Evolutionary conservation across 2,329 filamentous ascomycete species (phyloP).

Genomic region (Basipetospora chlamydospora): DNA sequence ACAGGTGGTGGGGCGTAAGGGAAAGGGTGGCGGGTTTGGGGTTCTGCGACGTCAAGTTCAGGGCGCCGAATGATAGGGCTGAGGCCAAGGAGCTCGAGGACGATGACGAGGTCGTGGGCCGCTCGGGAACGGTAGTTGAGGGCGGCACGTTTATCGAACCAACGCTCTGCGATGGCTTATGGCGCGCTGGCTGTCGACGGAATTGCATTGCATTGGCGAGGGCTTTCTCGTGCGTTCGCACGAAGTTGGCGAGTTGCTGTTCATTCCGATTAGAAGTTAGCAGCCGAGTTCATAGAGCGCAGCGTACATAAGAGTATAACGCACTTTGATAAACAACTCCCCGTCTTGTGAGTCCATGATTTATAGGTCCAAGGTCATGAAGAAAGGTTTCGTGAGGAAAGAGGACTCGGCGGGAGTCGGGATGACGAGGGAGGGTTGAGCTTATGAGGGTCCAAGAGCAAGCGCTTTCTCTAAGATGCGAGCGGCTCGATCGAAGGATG

Average conservation of each 20-base stretch:
- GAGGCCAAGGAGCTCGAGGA: slow-evolving; percentile 65
- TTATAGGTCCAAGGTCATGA: slow-evolving; percentile 19
- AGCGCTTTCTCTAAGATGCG: too few species aligned
- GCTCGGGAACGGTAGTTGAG: slow-evolving; percentile 42
- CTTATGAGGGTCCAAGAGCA: too few species aligned
- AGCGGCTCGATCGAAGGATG: not conserved
- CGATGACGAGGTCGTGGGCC: slow-evolving; percentile 51
- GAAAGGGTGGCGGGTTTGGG: slow-evolving; percentile 85
- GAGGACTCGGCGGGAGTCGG: slow-evolving; percentile 3
- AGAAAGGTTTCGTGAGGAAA: slow-evolving; percentile 9
- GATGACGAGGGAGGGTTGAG: not conserved
- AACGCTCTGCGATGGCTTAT: slow-evolving; percentile 53
- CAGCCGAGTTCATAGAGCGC: slow-evolving; percentile 13
- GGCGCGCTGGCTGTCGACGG: slow-evolving; percentile 56
- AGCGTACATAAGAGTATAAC: slow-evolving; percentile 4
- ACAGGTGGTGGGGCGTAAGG: slow-evolving; percentile 88
- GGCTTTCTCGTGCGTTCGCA: slow-evolving; percentile 93
- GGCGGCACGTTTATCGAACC: slow-evolving; percentile 41
- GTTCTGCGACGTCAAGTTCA: slow-evolving; percentile 72
- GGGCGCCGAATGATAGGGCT: slow-evolving; percentile 71
- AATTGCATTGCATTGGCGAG: slow-evolving; percentile 90
- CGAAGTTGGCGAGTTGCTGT: slow-evolving; percentile 88
- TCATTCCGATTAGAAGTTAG: slow-evolving; percentile 2
- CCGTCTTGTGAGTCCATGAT: slow-evolving; percentile 83
- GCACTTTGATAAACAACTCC: slow-evolving; percentile 73